A percentile compares a stretch with the other conserved stretches of the same genome.
Evolutionary conservation across 148 eudicot species (phyloP).

Genomic region (Cornus florida): DNA sequence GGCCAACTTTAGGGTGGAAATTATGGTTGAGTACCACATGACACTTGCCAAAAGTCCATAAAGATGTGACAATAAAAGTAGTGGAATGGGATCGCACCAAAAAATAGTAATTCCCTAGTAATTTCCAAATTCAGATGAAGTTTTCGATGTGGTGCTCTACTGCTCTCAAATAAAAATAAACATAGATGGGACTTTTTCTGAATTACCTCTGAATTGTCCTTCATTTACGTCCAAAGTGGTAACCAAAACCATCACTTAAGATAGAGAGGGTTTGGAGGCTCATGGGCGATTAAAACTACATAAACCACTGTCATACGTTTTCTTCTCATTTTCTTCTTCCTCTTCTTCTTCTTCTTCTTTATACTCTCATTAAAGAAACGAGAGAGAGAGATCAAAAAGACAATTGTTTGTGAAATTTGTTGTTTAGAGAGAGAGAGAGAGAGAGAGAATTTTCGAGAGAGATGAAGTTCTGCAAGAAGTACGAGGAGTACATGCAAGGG

Average conservation of each 20-base stretch:
- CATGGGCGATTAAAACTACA: not conserved
- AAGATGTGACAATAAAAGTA: too few species aligned
- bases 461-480: conserved; percentile 93
- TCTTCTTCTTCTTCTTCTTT: too few species aligned
- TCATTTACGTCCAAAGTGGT: not conserved
- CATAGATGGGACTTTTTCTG: not conserved
- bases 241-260: not conserved
- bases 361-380: not conserved
- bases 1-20: too few species aligned
- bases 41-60: too few species aligned
- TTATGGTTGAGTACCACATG: too few species aligned
- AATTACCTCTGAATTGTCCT: not conserved
- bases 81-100: too few species aligned
- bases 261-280: not conserved
- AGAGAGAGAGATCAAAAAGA: not conserved
- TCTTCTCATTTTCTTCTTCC: too few species aligned
- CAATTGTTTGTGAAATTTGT: not conserved
- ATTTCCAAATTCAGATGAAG: not conserved
- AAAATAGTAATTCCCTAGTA: too few species aligned
- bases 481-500: conserved; percentile 74
- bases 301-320: too few species aligned
- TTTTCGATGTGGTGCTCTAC: too few species aligned
- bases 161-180: too few species aligned
- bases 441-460: not conserved
- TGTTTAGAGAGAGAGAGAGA: too few species aligned